These are phyloP conservation scores for Fonsecaea pedrosoi DNA, from an alignment of 2,329 filamentous ascomycete genomes.

Conservation along the genomic window DNA sequence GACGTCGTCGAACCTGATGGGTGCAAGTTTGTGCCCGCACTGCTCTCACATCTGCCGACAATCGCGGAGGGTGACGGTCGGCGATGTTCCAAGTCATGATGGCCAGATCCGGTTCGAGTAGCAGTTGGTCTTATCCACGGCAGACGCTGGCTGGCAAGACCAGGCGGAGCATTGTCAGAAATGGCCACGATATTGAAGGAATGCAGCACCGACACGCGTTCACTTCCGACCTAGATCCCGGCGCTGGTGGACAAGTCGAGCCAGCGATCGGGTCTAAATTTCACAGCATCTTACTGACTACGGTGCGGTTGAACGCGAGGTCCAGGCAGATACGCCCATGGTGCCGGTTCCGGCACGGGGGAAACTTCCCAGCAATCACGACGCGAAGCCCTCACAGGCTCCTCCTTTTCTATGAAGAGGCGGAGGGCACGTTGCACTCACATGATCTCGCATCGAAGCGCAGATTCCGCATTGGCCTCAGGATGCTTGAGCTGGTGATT, in stretches of 20 bases:
- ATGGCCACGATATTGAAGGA: neutral
- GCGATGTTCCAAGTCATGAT: neutral
- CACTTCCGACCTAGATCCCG: neutral
- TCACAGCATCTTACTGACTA: slow-evolving; percentile 35
- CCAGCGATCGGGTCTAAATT: slow-evolving; percentile 42
- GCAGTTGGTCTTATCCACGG: neutral
- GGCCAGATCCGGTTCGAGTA: neutral
- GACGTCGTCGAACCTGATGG: slow-evolving; percentile 13
- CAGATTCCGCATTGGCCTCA: slow-evolving; percentile 11
- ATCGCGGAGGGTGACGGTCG: neutral
- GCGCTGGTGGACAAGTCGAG: slow-evolving; percentile 44
- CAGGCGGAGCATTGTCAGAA: neutral
- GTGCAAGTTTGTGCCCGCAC: slow-evolving; percentile 9
- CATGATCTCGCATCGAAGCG: slow-evolving; percentile 39
- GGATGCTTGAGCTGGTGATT: slow-evolving; percentile 74
- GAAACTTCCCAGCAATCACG: slow-evolving; percentile 39
- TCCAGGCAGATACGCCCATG: slow-evolving; percentile 7
- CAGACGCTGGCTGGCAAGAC: neutral
- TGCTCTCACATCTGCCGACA: neutral
- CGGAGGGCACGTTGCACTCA: slow-evolving; percentile 52
- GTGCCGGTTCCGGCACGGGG: slow-evolving; percentile 39
- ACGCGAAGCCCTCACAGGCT: slow-evolving; percentile 55
- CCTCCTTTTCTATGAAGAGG: slow-evolving; percentile 41
- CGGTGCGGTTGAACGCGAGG: slow-evolving; percentile 18
- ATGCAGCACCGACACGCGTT: neutral